These are phyloP conservation scores for Lagenaria siceraria DNA, from an alignment of 306 rosid species.

Conservation along the genomic window DNA sequence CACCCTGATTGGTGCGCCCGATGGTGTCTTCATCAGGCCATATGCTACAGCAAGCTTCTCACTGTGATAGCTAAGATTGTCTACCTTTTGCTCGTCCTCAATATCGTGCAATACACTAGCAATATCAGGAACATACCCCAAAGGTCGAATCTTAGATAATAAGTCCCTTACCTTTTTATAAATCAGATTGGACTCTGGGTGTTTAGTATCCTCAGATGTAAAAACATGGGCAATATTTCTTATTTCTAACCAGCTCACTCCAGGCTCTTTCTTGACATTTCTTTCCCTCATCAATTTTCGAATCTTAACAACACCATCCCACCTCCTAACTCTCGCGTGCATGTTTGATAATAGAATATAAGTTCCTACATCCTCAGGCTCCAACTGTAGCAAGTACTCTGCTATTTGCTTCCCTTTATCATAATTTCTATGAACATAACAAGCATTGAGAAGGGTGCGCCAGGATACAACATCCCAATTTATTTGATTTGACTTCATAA, in stretches of 20 bases:
- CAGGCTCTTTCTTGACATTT: slow-evolving; percentile 14
- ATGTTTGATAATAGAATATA: slow-evolving; percentile 12
- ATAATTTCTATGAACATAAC: slow-evolving; percentile 8
- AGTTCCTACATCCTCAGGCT: slow-evolving; percentile 8
- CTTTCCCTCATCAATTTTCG: slow-evolving; percentile 13
- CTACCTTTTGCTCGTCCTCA: slow-evolving; percentile 9
- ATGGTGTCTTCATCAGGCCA: slow-evolving; percentile 19
- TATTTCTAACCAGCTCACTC: slow-evolving; percentile 15
- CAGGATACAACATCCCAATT: slow-evolving; percentile 15
- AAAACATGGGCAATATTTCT: slow-evolving; percentile 9
- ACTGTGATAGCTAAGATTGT: slow-evolving; percentile 17
- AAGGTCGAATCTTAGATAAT: background rate
- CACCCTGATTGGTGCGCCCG: slow-evolving; percentile 12
- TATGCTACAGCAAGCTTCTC: slow-evolving; percentile 25
- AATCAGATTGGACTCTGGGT: slow-evolving; percentile 8
- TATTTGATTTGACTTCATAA: slow-evolving; percentile 8
- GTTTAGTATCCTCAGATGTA: slow-evolving; percentile 11
- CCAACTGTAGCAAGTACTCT: slow-evolving; percentile 8
- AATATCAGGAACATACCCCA: slow-evolving; percentile 17
- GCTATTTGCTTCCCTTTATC: slow-evolving; percentile 8
- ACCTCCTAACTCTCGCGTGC: slow-evolving; percentile 11
- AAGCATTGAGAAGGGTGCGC: slow-evolving; percentile 16
- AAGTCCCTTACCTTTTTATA: slow-evolving; percentile 2
- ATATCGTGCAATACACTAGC: slow-evolving; percentile 9
- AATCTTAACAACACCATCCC: slow-evolving; percentile 11